Percentiles rank a stretch among this genome's conserved stretches.
Evolutionary conservation across 2,329 filamentous ascomycete genomes (phyloP).

Genomic region (Diaporthe eres): DNA sequence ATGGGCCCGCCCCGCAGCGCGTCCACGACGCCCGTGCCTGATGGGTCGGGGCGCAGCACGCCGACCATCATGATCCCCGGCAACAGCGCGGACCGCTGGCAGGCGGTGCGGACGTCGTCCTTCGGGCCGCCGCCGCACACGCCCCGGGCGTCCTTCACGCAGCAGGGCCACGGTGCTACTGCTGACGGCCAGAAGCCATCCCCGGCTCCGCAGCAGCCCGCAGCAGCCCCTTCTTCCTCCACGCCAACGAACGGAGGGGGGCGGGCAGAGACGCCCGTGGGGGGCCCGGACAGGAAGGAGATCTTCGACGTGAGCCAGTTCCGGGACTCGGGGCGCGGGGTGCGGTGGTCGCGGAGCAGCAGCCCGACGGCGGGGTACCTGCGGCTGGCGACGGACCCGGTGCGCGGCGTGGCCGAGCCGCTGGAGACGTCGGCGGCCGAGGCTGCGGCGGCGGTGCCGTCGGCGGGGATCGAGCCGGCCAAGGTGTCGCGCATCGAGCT

Average conservation of each 20-base stretch:
- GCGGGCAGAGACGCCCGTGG: neutral
- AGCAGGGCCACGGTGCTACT: neutral
- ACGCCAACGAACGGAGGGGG: too few relatives aligned
- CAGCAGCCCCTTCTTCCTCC: neutral
- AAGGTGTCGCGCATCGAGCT: slow-evolving; percentile 36
- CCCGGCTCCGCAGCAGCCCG: neutral
- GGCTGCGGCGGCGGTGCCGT: neutral
- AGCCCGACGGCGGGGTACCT: slow-evolving; percentile 26
- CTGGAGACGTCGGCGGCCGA: neutral
- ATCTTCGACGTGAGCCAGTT: slow-evolving; percentile 38
- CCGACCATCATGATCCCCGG: slow-evolving; percentile 32
- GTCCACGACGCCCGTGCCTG: slow-evolving; percentile 38
- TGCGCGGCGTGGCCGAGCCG: slow-evolving; percentile 35
- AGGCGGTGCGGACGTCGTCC: slow-evolving; percentile 19
- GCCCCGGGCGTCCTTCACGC: neutral
- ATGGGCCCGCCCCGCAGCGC: slow-evolving; percentile 36
- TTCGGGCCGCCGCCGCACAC: neutral
- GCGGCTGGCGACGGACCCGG: slow-evolving; percentile 32
- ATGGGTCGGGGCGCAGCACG: slow-evolving; percentile 25
- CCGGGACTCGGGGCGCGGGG: slow-evolving; percentile 15
- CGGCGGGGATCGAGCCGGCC: slow-evolving; percentile 31
- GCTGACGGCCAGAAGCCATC: neutral
- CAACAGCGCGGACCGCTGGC: slow-evolving; percentile 21
- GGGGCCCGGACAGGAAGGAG: slow-evolving; percentile 5
- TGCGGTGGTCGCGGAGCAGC: slow-evolving; percentile 35